Base-by-base conservation (phyloP, 176 grass and related monocot species). In the Phoenix roebelenii region DNA sequence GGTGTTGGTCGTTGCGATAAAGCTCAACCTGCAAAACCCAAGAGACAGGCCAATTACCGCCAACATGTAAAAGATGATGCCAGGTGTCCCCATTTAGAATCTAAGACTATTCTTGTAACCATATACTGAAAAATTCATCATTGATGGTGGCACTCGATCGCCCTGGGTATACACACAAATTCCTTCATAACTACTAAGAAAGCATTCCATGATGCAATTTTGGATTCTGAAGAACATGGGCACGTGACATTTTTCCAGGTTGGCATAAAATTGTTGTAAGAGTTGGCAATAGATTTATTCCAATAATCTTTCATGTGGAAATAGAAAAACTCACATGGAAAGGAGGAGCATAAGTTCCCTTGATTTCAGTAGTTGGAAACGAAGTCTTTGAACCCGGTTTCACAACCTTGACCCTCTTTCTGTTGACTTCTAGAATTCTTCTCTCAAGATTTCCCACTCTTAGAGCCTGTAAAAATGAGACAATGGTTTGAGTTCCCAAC, bases 321-420 rank as follows among this genome's bases (percentile, higher is more conserved):
- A 22, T 22, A 59, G 5, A 29, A 68, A 2, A 64, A 58, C 76
- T 69, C 80, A 97, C 87, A 81, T 98, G 93, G 70, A 98, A 98
- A 32, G 93, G 87, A 52, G 87, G 87, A 30, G 76, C 58, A 63
- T 92, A 98, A 17, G 87, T 85, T 76, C 87, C 93, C 73, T 81
- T 81, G 5, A 82, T 56, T 85, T 92, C 84, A 51, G 76, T 98
- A 56, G 26, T 63, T 16, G 84, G 78, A 72, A 98, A 98, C n/a
- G 87, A 89, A 65, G 87, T 87, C 73, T 83, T 98, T 14, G 93
- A 92, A 66, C 93, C 87, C 64, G 87, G 93, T 77, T 98, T 98
- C 17, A 98, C 84, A 74, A 98, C 93, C 71, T 98, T 98, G 15
- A 92, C 76, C 63, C 87, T 85, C 67, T 92, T 89, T 60, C 70